Evolutionary conservation across 106 monocot species (phyloP).

Genomic region (Platanthera guangdongensis): DNA sequence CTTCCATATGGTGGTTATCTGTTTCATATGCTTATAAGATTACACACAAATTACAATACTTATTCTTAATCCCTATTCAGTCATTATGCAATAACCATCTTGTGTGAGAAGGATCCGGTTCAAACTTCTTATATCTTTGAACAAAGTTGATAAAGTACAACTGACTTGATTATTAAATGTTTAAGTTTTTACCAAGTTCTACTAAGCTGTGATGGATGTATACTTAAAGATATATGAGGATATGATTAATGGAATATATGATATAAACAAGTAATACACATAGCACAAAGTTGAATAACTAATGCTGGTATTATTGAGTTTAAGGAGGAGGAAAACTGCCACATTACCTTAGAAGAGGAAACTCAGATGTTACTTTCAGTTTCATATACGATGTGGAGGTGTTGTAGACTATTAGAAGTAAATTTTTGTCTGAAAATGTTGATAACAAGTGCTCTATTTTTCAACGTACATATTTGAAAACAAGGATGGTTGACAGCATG

Average conservation of each 20-base stretch:
- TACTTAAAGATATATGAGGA: background rate
- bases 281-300: background rate
- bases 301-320: background rate
- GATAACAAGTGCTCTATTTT: background rate
- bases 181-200: background rate
- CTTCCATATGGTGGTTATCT: background rate
- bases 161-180: background rate
- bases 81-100: background rate
- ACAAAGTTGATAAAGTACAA: background rate
- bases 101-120: background rate
- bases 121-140: background rate
- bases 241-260: background rate
- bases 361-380: background rate
- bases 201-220: too few relatives aligned
- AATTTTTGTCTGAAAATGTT: background rate
- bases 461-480: background rate
- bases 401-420: background rate
- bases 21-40: background rate
- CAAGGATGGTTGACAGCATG: background rate
- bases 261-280: background rate
- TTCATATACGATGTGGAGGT: background rate
- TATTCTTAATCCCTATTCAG: background rate
- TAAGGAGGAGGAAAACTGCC: background rate
- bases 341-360: background rate
- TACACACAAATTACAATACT: background rate